A percentile compares a stretch with the other conserved stretches of the same genome.
These are phyloP conservation scores for Fusarium redolens DNA, from an alignment of 2,329 filamentous ascomycete species.

Conservation along the genomic window DNA sequence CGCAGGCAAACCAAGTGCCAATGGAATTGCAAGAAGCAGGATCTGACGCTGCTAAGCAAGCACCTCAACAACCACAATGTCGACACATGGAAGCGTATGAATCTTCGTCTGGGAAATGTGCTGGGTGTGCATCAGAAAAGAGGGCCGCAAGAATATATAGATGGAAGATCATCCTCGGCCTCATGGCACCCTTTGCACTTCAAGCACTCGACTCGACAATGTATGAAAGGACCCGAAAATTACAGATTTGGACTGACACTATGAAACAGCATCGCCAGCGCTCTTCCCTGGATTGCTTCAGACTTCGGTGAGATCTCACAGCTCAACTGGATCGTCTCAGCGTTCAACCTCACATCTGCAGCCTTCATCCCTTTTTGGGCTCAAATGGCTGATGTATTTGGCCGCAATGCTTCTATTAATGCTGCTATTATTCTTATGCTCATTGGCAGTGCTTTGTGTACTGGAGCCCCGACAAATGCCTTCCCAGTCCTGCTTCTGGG, in stretches of 20 bases:
- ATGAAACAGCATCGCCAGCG: conserved; percentile 49
- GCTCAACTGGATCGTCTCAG: conserved; percentile 76
- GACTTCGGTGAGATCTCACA: conserved; percentile 71
- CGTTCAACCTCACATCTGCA: conserved; percentile 75
- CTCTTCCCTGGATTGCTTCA: conserved; percentile 66
- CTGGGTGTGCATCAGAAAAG: conserved; percentile 50
- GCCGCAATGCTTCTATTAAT: conserved; percentile 69
- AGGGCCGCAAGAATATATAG: conserved; percentile 57
- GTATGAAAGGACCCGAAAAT: conserved; percentile 38
- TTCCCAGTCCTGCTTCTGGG: conserved; percentile 72
- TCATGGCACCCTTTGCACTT: conserved; percentile 70
- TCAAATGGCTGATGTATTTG: conserved; percentile 73
- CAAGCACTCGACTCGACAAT: conserved; percentile 74
- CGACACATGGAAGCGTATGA: conserved; percentile 33
- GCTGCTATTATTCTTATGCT: conserved; percentile 67
- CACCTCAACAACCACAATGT: conserved; percentile 29
- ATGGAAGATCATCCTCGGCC: conserved; percentile 68
- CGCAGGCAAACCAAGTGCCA: neutral
- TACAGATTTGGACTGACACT: neutral
- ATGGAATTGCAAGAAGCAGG: conserved; percentile 9
- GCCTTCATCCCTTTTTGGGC: conserved; percentile 75
- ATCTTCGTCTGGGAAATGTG: conserved; percentile 39
- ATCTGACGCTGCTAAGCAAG: conserved; percentile 1
- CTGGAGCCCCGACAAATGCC: conserved; percentile 62
- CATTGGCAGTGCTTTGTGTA: conserved; percentile 71